Evolutionary conservation across 371 early-diverging fungal genomes (phyloP), one percentile per base, ranked within the genome.

Genomic region (Actinomucor elegans): DNA sequence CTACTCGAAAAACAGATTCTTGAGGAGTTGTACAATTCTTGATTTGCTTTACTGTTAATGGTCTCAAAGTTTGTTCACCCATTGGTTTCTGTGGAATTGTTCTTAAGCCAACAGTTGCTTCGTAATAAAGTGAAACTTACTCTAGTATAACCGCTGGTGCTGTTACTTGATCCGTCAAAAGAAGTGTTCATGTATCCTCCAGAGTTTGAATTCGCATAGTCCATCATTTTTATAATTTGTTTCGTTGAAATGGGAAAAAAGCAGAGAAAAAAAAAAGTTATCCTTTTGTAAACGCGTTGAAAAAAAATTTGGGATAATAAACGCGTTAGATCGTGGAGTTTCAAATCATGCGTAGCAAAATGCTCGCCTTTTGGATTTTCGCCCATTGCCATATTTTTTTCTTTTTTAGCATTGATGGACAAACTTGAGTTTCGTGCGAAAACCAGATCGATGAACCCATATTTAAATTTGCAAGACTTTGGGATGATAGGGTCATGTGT

Each of bases 31-130:
- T 55, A 4, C 83, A 75, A 18, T 57, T 66, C 3, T 57, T 38
- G n/a, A 92, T 69, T 59, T 89, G 90, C 57, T 85, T 85, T 47
- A 91, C 70, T 15, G 92, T 89, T 29, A 92, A 80, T 4, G 92
- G 87, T 42, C 90, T 77, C 12, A 91, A 61, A 0, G 79, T 71
- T 41, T 78, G 69, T 34, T 75, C 75, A 18, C 66, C 61, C 54
- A 65, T 55, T 2, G 69, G 64, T 60, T 44, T 68, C 75, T 75
- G 58, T 45, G 29, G 20, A 29, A 5, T 20, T 14, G 21, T 23
- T 43, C 12, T 24, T 21, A 12, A n/a, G n/a, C n/a, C n/a, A n/a
- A n/a, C n/a, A 14, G 15, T 34, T 10, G 15, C 35, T 4, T 7
- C 12, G 5, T 29, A 24, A 43, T 41, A 6, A 8, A 5, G 5